A percentile compares a stretch with the other conserved stretches of the same genome.
phyloP scores from a whole-genome alignment of 768 basidiomycete genomes.

The Naematelia encephala region DNA sequence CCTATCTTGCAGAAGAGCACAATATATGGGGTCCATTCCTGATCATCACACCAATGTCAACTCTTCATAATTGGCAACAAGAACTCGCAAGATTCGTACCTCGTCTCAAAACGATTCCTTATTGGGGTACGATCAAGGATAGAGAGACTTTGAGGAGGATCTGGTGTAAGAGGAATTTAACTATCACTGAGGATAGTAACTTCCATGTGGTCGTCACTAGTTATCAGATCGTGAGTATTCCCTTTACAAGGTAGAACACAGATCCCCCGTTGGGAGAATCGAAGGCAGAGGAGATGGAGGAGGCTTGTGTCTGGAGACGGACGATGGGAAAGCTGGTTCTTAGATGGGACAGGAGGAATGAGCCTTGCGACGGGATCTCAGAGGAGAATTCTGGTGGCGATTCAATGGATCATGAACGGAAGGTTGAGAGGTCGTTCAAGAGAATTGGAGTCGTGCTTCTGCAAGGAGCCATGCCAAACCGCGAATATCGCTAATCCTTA shows the following conservation, averaged over 20 bases:
- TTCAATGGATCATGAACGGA: not conserved
- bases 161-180: constrained; percentile 97
- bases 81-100: constrained; percentile 96
- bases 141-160: constrained; percentile 90
- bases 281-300: too few species aligned
- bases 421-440: not conserved
- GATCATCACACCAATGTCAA: constrained; percentile 94
- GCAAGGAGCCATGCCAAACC: not conserved
- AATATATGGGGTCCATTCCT: constrained; percentile 99
- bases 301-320: too few species aligned
- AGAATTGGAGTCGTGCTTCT: too few species aligned
- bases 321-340: too few species aligned
- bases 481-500: not conserved
- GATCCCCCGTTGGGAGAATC: too few species aligned
- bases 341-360: too few species aligned
- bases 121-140: constrained; percentile 98
- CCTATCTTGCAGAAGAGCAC: constrained; percentile 93
- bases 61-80: constrained; percentile 98
- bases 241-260: not conserved
- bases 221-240: constrained; percentile 75
- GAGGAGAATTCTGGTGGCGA: not conserved
- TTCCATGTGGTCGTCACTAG: constrained; percentile 97
- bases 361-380: too few species aligned
- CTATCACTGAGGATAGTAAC: constrained; percentile 88
- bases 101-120: constrained; percentile 85